phyloP scores from a whole-genome alignment of 2,329 filamentous ascomycete species.

The Aphanocladium album region DNA sequence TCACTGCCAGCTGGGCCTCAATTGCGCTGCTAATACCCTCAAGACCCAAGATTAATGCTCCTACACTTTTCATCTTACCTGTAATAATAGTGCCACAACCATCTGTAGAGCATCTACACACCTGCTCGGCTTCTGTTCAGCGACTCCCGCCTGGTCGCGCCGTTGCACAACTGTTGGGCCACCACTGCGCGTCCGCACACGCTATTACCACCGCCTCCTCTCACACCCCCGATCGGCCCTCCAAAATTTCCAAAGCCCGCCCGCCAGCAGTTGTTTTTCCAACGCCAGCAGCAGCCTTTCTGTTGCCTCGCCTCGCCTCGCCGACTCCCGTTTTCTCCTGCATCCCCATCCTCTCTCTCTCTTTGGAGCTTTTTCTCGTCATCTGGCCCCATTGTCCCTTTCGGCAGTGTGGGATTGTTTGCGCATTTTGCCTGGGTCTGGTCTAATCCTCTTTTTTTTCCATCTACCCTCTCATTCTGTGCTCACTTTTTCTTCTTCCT shows the following conservation, averaged over 20 bases:
- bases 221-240: neutral
- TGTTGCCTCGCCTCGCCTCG: too few species aligned
- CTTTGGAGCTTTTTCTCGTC: slow-evolving; percentile 7
- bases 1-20: too few species aligned
- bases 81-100: too few species aligned
- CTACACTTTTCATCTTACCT: too few species aligned
- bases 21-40: too few species aligned
- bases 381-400: slow-evolving; percentile 15
- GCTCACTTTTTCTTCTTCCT: slow-evolving; percentile 16
- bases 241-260: slow-evolving; percentile 7
- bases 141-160: too few species aligned
- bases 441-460: neutral
- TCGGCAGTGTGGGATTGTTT: slow-evolving; percentile 18
- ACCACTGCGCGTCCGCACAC: too few species aligned
- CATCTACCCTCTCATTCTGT: slow-evolving; percentile 15
- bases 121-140: too few species aligned
- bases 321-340: slow-evolving; percentile 6
- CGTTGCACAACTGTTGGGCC: too few species aligned
- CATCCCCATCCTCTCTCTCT: slow-evolving; percentile 15
- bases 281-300: neutral
- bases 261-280: neutral
- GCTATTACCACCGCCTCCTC: neutral
- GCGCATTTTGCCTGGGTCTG: slow-evolving; percentile 18
- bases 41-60: too few species aligned
- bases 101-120: too few species aligned